A percentile compares a stretch with the other conserved stretches of the same genome.
Evolutionary conservation across 495 filamentous ascomycete species (phyloP).

Genomic region (Aspergillus sclerotioniger): DNA sequence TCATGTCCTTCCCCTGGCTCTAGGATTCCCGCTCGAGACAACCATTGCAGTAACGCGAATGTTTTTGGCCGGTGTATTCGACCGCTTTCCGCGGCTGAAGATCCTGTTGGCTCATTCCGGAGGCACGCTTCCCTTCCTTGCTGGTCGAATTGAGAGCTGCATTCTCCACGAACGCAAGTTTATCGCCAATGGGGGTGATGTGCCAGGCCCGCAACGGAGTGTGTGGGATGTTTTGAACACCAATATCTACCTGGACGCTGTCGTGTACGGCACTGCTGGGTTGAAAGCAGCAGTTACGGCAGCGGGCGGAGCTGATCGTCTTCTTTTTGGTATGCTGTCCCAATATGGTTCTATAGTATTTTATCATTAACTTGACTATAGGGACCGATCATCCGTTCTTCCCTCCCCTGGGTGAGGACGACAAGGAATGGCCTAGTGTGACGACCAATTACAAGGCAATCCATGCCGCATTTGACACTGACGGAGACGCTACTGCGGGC

Average conservation of each 20-base stretch:
- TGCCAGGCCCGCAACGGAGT: constrained; percentile 50
- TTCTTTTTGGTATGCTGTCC: constrained; percentile 66
- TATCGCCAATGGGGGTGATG: constrained; percentile 48
- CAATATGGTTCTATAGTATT: background rate
- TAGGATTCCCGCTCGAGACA: constrained; percentile 93
- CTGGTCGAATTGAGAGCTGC: constrained; percentile 85
- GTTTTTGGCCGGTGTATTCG: constrained; percentile 81
- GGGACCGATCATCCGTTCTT: constrained; percentile 95
- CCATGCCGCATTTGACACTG: constrained; percentile 52
- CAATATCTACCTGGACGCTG: constrained; percentile 91
- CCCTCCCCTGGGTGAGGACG: constrained; percentile 65
- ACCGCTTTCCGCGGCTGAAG: constrained; percentile 65
- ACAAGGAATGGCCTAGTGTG: constrained; percentile 79
- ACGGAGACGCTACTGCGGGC: constrained; percentile 44
- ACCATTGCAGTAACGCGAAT: constrained; percentile 89
- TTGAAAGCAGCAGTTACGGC: constrained; percentile 66
- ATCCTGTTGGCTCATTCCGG: constrained; percentile 86
- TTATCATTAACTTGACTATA: constrained; percentile 25
- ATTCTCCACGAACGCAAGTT: constrained; percentile 75
- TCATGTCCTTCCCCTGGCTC: constrained; percentile 79
- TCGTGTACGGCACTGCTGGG: constrained; percentile 73
- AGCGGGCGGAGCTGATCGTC: constrained; percentile 54
- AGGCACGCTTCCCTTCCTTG: constrained; percentile 84
- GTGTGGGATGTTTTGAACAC: constrained; percentile 79
- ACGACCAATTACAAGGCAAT: constrained; percentile 74